Evolutionary conservation across 345 rosid species (phyloP).

Genomic region (Clarkia xantiana): DNA sequence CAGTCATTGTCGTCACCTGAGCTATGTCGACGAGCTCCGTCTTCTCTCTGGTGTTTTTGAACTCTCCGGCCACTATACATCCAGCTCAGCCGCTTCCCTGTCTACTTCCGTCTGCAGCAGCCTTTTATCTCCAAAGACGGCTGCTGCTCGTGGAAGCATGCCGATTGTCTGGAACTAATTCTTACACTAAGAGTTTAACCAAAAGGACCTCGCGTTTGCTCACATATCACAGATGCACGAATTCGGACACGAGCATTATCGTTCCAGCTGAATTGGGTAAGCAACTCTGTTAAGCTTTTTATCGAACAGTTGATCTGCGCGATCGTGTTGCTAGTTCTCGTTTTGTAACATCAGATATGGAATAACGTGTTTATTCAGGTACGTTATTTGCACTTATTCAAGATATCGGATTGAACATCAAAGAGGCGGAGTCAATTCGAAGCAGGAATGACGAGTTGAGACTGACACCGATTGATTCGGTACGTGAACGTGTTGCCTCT

Average conservation of each 20-base stretch:
- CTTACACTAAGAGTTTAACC: conserved; percentile 1
- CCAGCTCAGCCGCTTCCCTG: conserved; percentile 7
- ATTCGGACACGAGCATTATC: too few species aligned
- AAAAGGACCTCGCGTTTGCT: too few species aligned
- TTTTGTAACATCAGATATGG: neutral
- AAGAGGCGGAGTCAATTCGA: conserved; percentile 23
- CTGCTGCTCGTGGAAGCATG: conserved; percentile 3
- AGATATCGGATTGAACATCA: conserved; percentile 8
- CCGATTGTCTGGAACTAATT: conserved; percentile 12
- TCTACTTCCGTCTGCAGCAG: conserved; percentile 3
- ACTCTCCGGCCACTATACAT: conserved; percentile 7
- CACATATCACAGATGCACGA: too few species aligned
- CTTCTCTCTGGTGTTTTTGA: neutral
- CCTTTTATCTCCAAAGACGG: conserved; percentile 7
- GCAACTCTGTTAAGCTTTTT: conserved; percentile 1
- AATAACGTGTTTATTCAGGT: neutral
- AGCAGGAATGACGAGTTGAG: conserved; percentile 26
- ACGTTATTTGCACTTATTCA: conserved; percentile 25
- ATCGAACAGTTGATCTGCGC: conserved; percentile 11
- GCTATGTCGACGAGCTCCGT: conserved; percentile 4
- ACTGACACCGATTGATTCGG: conserved; percentile 19
- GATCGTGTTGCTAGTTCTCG: neutral
- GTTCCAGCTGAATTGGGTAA: too few species aligned
- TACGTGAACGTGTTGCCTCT: conserved; percentile 23
- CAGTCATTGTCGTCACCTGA: neutral